Evolutionary conservation across 345 rosid genomes (phyloP).

Genomic region (Microcos paniculata): DNA sequence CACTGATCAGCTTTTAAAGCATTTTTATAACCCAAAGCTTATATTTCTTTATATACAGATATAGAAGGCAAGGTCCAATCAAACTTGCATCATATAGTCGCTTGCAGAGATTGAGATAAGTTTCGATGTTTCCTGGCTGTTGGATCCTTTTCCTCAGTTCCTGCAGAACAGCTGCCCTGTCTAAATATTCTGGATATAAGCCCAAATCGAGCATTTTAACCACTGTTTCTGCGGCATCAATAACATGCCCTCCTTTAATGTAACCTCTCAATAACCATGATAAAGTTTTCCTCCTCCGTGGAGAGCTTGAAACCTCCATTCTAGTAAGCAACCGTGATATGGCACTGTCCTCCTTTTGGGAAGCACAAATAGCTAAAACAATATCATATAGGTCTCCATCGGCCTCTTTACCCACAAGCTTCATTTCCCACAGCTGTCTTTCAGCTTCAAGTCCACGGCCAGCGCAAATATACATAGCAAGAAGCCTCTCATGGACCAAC

Average conservation of each 20-base stretch:
- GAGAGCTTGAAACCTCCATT: conserved; percentile 45
- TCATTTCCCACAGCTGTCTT: conserved; percentile 91
- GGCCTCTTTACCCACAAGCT: conserved; percentile 76
- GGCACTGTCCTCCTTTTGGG: conserved; percentile 59
- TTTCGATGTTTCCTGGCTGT: conserved; percentile 49
- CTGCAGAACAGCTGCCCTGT: conserved; percentile 87
- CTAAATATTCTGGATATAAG: conserved; percentile 73
- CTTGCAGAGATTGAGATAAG: conserved; percentile 71
- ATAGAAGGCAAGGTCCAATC: conserved; percentile 78
- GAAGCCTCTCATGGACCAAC: conserved; percentile 79
- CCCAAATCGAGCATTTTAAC: conserved; percentile 74
- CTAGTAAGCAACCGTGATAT: conserved; percentile 61
- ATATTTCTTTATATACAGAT: conserved; percentile 64
- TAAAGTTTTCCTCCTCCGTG: conserved; percentile 59
- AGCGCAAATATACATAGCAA: conserved; percentile 88
- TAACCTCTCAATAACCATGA: conserved; percentile 88
- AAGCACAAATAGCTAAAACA: conserved; percentile 87
- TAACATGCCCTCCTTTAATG: conserved; percentile 78
- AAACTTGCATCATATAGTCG: conserved; percentile 57
- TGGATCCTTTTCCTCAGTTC: conserved; percentile 76
- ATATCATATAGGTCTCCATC: conserved; percentile 77
- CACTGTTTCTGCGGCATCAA: conserved; percentile 71
- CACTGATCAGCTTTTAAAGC: conserved; percentile 41
- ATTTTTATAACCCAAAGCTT: conserved; percentile 81
- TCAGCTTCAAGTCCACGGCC: conserved; percentile 87